Evolutionary conservation across 208 protist species (phyloP).

Genomic region (Leishmania tropica): DNA sequence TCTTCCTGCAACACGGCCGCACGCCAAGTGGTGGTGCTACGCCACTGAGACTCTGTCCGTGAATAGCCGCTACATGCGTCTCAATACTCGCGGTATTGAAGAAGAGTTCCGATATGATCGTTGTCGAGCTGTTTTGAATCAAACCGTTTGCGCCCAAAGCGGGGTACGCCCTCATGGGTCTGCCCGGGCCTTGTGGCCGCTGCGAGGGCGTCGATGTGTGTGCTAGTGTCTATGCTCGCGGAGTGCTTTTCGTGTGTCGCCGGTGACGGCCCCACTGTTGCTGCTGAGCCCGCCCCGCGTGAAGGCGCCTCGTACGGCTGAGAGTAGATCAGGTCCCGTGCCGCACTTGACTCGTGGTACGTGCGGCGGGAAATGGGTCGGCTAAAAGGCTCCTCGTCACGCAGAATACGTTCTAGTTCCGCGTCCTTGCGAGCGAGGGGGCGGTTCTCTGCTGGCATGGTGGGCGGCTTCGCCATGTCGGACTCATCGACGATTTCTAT

Average conservation of each 20-base stretch:
- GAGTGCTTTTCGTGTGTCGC: neutral
- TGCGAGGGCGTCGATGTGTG: neutral
- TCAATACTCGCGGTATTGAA: conserved; percentile 28
- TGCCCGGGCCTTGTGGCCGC: neutral
- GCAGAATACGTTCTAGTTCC: conserved; percentile 54
- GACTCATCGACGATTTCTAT: conserved; percentile 42
- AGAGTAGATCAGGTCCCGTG: conserved; percentile 79
- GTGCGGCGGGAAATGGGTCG: conserved; percentile 52
- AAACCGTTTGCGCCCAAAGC: conserved; percentile 55
- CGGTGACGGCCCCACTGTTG: neutral
- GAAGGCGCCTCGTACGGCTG: conserved; percentile 26
- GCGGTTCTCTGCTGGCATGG: neutral
- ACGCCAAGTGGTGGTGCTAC: neutral
- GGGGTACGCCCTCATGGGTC: conserved; percentile 12
- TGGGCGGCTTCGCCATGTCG: neutral
- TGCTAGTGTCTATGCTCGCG: neutral
- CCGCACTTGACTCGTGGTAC: conserved; percentile 57
- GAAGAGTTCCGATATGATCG: conserved; percentile 37
- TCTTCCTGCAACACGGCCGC: neutral
- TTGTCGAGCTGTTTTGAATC: conserved; percentile 27
- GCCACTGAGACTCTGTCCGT: neutral
- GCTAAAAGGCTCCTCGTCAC: conserved; percentile 66
- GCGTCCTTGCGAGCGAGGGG: conserved; percentile 44
- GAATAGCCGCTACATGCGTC: neutral
- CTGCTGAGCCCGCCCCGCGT: conserved; percentile 5